phyloP scores from a whole-genome alignment of 306 rosid species.

The Bauhinia variegata region DNA sequence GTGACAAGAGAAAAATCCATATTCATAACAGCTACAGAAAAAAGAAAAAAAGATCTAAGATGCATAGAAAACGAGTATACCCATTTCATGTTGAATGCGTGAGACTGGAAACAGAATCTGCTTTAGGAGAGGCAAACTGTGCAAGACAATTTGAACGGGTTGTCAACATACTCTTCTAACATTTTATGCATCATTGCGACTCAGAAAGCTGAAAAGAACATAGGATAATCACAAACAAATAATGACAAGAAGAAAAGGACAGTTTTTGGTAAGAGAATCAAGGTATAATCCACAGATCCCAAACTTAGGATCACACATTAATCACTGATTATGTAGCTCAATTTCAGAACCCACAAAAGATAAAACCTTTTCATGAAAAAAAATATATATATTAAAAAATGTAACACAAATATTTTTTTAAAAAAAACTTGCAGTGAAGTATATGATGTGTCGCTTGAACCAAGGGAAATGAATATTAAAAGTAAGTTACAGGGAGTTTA shows the following conservation, averaged over 20 bases:
- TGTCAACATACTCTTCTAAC: slow-evolving; percentile 37
- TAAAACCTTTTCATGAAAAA: no score
- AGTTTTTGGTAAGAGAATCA: no score
- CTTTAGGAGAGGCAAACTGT: slow-evolving; percentile 35
- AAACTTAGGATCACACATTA: slow-evolving; percentile 26
- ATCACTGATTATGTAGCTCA: slow-evolving; percentile 12
- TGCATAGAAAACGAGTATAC: slow-evolving; percentile 26
- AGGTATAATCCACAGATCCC: no score
- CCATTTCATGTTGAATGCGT: slow-evolving; percentile 39
- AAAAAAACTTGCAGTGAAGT: no score
- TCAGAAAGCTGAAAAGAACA: not conserved
- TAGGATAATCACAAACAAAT: slow-evolving; percentile 33
- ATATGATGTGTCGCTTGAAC: no score
- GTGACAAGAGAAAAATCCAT: slow-evolving; percentile 35
- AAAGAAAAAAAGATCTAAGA: slow-evolving; percentile 1
- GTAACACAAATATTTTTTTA: no score
- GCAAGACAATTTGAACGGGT: slow-evolving; percentile 46
- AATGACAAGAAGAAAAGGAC: no score
- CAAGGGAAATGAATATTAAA: slow-evolving; percentile 44
- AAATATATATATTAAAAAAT: no score
- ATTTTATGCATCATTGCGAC: slow-evolving; percentile 31
- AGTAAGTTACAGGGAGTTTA: slow-evolving; percentile 21
- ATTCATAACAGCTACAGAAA: slow-evolving; percentile 5
- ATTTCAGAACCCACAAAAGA: slow-evolving; percentile 34
- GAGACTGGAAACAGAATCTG: slow-evolving; percentile 34